These are phyloP conservation scores for Eucalyptus sp. DNA, from an alignment of 345 rosid species.

Conservation along the genomic window DNA sequence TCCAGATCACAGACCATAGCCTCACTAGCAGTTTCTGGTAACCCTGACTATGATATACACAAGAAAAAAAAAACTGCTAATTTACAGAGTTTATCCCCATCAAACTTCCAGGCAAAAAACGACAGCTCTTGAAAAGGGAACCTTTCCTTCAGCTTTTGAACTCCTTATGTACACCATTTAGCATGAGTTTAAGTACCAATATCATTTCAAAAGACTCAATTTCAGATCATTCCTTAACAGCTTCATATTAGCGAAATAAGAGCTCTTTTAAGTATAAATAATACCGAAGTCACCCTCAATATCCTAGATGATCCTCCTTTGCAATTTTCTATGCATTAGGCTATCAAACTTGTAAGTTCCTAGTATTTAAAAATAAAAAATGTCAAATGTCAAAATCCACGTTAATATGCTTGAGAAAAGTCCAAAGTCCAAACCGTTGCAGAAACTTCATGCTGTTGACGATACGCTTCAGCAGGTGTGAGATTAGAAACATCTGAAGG, in stretches of 20 bases:
- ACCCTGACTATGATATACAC: neutral
- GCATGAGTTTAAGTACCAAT: neutral
- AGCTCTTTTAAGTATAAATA: neutral
- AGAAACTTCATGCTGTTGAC: constrained; percentile 84
- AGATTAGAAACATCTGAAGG: constrained; percentile 29
- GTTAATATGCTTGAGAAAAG: neutral
- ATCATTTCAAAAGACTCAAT: neutral
- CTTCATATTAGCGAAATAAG: neutral
- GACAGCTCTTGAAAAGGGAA: neutral
- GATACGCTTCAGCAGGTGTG: constrained; percentile 61
- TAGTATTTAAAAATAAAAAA: neutral
- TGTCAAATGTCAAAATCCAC: neutral
- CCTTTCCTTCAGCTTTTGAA: neutral
- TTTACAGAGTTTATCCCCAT: neutral
- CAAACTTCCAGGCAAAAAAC: neutral
- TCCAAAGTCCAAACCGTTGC: constrained; percentile 35
- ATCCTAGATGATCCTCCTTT: neutral
- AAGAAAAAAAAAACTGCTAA: neutral
- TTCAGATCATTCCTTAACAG: neutral
- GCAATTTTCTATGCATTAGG: neutral
- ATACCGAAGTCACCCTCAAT: neutral
- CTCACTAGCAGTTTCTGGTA: neutral
- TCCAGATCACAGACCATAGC: neutral
- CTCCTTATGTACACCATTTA: neutral
- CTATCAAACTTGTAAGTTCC: neutral